phyloP scores from a whole-genome alignment of 139 green algal genomes.

The Zygnema circumcarinatum region DNA sequence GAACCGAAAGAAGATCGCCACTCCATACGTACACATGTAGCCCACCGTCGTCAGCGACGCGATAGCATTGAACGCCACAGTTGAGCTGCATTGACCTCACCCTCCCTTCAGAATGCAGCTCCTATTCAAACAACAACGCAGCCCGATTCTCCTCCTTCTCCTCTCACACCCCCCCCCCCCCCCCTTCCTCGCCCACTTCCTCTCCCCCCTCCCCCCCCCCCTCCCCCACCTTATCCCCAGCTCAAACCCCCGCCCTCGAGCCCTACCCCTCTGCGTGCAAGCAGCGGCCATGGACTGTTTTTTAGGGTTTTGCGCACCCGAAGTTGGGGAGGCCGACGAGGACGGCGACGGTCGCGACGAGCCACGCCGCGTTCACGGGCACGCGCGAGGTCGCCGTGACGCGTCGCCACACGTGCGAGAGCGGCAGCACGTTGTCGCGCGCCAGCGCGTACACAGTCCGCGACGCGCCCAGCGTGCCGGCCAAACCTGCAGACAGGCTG shows the following conservation, averaged over 20 bases:
- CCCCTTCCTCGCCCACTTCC: no score
- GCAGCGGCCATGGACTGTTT: neutral
- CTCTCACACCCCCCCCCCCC: no score
- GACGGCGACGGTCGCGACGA: neutral
- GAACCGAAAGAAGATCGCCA: constrained; percentile 34
- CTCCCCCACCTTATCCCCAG: no score
- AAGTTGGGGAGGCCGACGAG: constrained; percentile 26
- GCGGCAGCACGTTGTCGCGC: constrained; percentile 27
- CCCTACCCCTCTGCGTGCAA: neutral
- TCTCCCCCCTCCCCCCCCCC: no score
- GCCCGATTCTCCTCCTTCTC: neutral
- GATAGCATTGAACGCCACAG: constrained; percentile 31
- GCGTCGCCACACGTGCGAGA: constrained; percentile 19
- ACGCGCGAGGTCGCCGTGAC: neutral
- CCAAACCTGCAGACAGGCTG: neutral
- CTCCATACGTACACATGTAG: constrained; percentile 36
- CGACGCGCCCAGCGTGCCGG: constrained; percentile 14
- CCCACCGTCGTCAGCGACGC: constrained; percentile 2
- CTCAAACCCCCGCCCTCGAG: neutral
- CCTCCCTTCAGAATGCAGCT: neutral
- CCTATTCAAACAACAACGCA: neutral
- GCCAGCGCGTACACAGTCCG: constrained; percentile 9
- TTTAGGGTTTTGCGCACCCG: no score
- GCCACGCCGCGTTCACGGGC: constrained; percentile 36
- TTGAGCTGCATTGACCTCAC: constrained; percentile 36